These are phyloP conservation scores for Strigomonas galati DNA, from an alignment of 208 protist genomes.

Conservation along the genomic window DNA sequence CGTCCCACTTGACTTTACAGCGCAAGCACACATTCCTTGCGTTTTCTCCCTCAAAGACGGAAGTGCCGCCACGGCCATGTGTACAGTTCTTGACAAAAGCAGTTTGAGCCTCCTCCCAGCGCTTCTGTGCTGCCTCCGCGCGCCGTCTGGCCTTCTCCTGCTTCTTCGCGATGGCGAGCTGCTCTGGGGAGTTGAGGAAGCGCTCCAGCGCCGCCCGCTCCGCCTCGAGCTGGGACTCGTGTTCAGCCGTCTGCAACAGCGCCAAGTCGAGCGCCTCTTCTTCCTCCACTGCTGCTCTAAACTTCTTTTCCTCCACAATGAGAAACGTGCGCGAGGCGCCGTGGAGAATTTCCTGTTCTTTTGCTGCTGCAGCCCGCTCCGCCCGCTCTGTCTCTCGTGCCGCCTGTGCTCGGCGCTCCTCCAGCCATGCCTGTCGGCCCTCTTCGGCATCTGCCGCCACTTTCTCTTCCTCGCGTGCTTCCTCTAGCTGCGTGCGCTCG, in stretches of 20 bases:
- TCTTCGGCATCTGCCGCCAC: slow-evolving; percentile 24
- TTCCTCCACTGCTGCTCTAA: slow-evolving; percentile 20
- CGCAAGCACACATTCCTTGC: slow-evolving; percentile 44
- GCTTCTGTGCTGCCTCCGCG: slow-evolving; percentile 28
- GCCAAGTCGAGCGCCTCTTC: slow-evolving; percentile 25
- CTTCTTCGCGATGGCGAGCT: slow-evolving; percentile 56
- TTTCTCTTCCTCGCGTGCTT: slow-evolving; percentile 15
- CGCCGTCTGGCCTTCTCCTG: slow-evolving; percentile 35
- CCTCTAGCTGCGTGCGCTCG: slow-evolving; percentile 14
- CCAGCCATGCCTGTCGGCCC: slow-evolving; percentile 58
- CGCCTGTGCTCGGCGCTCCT: slow-evolving; percentile 21
- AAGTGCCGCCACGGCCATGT: slow-evolving; percentile 48
- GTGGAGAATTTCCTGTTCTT: slow-evolving; percentile 24
- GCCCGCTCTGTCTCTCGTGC: slow-evolving; percentile 9
- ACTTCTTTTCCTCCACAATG: slow-evolving; percentile 31
- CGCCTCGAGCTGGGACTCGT: slow-evolving; percentile 31
- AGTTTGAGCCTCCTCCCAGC: slow-evolving; percentile 50
- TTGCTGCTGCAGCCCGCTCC: slow-evolving; percentile 13
- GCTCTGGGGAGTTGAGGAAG: slow-evolving; percentile 77
- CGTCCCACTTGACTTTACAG: slow-evolving; percentile 71
- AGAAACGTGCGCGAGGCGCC: slow-evolving; percentile 59
- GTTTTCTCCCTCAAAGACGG: slow-evolving; percentile 50
- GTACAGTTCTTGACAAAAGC: slow-evolving; percentile 50
- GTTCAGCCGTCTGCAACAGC: slow-evolving; percentile 20
- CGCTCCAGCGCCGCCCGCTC: slow-evolving; percentile 54